Base-by-base conservation (phyloP, 768 basidiomycete genomes). In the Cantharellus cinnabarinus region DNA sequence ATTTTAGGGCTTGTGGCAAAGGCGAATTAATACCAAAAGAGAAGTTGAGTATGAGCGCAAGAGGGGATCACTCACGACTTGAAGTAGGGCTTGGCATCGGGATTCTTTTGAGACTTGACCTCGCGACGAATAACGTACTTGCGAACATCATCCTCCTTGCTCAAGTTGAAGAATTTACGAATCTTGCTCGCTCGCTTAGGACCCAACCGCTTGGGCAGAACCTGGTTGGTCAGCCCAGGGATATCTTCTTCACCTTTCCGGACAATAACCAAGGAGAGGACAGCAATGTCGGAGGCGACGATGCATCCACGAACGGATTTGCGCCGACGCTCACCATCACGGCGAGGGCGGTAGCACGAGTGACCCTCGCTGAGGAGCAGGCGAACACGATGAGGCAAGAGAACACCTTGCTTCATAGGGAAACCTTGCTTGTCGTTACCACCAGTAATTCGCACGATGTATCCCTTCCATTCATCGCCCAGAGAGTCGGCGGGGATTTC, bases 331-430 rank as follows among this genome's bases (percentile, higher is more conserved):
- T 99, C 93, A 68, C 94, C 94, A 55, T 77, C 73, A 71, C 91
- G 87, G 69, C 91, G 87, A 64, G 77, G 71, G 66, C 94, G 89
- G 80, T 88, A 97, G 80, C 94, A 98, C 40, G 93, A 94, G 82
- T 98, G 94, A 57, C 91, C 91, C 71, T 94, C 88, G 63, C 87
- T 67, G 69, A 99, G 86, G 68, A 98, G 87, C 64, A 99, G 85
- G 62, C 80, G 77, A 66, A 93, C 89, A 79, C 94, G 91, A 76
- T 89, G 70, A 61, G 89, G 89, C 67, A 94, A 79, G 62, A 98
- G 85, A 65, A 97, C 87, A 75, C 94, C 93, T 76, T 99, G 94
- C 75, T 98, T 98, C 90, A 97, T 95, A 54, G 91, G 90, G 79
- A 95, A 94, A 69, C 91, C 90, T 71, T 93, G 89, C 76, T 90